A percentile compares a stretch with the other conserved stretches of the same genome.
Conservation (phyloP, 2,329 filamentous ascomycete genomes). For the Fusarium decemcellulare region DNA sequence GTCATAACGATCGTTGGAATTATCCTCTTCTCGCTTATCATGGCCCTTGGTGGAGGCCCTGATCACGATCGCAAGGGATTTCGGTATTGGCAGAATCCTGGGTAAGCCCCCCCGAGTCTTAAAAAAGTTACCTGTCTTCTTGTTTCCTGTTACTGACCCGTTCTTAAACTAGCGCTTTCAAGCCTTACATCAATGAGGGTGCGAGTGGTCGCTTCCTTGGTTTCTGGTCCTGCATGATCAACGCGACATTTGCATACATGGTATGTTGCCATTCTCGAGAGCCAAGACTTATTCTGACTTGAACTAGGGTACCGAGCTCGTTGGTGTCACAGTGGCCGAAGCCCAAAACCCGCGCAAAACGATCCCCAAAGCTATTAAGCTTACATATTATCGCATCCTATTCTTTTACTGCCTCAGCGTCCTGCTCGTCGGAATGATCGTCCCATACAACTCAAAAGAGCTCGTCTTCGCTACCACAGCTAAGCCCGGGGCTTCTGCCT, state of each 20-base stretch:
- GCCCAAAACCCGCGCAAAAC: neutral
- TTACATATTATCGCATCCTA: neutral
- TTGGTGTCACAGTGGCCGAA: neutral
- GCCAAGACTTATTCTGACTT: too few relatives aligned
- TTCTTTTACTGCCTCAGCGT: neutral
- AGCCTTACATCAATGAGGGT: slow-evolving; percentile 51
- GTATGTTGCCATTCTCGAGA: too few relatives aligned
- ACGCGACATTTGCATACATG: slow-evolving; percentile 55
- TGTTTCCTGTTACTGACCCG: too few relatives aligned
- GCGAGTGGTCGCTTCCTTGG: slow-evolving; percentile 56
- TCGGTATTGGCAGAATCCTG: slow-evolving; percentile 59
- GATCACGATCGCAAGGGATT: slow-evolving; percentile 57
- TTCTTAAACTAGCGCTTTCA: slow-evolving; percentile 50
- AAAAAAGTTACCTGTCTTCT: too few relatives aligned
- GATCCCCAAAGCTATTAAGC: neutral
- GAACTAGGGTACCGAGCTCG: neutral
- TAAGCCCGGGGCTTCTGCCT: slow-evolving; percentile 22
- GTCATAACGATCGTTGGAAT: slow-evolving; percentile 59
- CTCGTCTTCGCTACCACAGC: neutral
- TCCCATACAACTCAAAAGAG: neutral
- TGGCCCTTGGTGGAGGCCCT: slow-evolving; percentile 58
- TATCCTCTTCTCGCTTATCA: slow-evolving; percentile 47
- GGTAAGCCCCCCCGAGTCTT: slow-evolving; percentile 23
- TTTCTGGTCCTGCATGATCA: slow-evolving; percentile 55
- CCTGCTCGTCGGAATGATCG: neutral